These are phyloP conservation scores for Pogostemon cablin DNA, from an alignment of 257 asterid genomes.

Conservation along the genomic window DNA sequence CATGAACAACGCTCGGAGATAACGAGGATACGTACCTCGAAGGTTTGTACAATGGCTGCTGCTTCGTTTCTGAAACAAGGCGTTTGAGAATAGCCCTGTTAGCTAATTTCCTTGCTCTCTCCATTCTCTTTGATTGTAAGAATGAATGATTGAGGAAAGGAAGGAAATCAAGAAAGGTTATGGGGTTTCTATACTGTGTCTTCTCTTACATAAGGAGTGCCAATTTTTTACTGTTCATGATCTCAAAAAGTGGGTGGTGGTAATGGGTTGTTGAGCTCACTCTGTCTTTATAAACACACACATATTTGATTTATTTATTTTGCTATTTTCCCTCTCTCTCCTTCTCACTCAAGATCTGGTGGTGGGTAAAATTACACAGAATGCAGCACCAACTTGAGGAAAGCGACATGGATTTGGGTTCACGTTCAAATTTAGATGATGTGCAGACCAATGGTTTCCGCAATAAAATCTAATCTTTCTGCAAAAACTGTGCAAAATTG, in stretches of 20 bases:
- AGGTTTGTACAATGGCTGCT: conserved; percentile 51
- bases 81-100: conserved; percentile 78
- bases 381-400: conserved; percentile 40
- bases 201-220: conserved; percentile 24
- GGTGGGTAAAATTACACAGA: conserved; percentile 44
- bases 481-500: neutral
- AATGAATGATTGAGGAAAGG: neutral
- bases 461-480: conserved; percentile 21
- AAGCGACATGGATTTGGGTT: conserved; percentile 43
- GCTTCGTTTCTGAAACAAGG: conserved; percentile 66
- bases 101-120: conserved; percentile 84
- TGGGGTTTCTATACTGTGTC: neutral
- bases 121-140: conserved; percentile 47
- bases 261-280: conserved; percentile 52
- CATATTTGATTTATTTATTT: neutral
- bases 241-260: conserved; percentile 53
- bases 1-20: conserved; percentile 59
- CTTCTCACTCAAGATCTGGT: conserved; percentile 45
- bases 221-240: conserved; percentile 32
- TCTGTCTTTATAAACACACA: neutral
- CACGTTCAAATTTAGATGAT: conserved; percentile 36
- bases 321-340: neutral
- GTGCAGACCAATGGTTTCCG: conserved; percentile 36
- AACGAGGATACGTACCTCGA: conserved; percentile 78
- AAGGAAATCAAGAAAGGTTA: conserved; percentile 31